Base-by-base conservation (phyloP, 2,329 filamentous ascomycete genomes). In the Fusarium agapanthi region DNA sequence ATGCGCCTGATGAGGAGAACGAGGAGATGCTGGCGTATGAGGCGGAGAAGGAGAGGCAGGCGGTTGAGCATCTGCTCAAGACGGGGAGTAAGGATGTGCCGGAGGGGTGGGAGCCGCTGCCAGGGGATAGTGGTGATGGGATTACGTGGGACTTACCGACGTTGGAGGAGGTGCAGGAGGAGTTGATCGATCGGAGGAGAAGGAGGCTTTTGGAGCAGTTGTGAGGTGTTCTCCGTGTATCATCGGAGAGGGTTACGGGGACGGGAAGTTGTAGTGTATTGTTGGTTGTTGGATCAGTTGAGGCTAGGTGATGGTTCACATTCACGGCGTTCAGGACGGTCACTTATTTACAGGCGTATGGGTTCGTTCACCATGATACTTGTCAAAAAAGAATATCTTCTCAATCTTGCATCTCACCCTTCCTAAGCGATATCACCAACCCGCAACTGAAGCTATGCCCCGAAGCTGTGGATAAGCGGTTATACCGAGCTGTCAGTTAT, bases 1-100 rank as follows among this genome's bases (percentile, higher is more conserved):
- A 97, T 81, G 95, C 95, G 69, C 88, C 95, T 13, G 94, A 95
- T 75, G 95, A 98, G 81, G 96, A 98, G 82, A 94, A 97, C 80
- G 93, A 92, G 1, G 90, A 88, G 50, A 80, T 98, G 78, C 81
- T 98, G 71, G 89, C 86, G 57, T 97, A 97, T 80, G 96, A 99
- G 86, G 88, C 85, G 50, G 86, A 89, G 78, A 96, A 95, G 84
- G 96, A 98, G 86, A 88, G 90, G 73, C 93, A 97, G 80, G 94
- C 95, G 0, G 86, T 89, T 67, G 91, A 94, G 77, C 87, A 89
- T 69, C 84, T 97, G 77, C 81, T 91, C 71, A 85, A 85, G 61
- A 86, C 89, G 26, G 88, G 87, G 24, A 83, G 87, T 51, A 83
- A 86, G 28, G 86, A 89, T 65, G 83, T 86, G 4, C 91, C 91